Evolutionary conservation across 306 rosid species (phyloP).

Genomic region (Castanea sativa): DNA sequence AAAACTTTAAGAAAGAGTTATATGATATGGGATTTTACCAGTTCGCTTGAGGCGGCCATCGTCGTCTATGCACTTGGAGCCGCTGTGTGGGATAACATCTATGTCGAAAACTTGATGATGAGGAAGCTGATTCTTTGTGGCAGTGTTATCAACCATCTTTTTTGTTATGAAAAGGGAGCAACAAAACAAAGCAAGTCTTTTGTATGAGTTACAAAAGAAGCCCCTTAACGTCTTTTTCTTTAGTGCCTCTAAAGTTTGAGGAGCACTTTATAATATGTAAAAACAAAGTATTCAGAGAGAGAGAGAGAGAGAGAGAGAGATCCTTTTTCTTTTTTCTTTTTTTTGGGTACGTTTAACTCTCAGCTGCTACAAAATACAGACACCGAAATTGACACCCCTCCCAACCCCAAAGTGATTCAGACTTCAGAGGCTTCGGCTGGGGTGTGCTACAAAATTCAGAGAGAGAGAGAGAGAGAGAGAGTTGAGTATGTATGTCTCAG

Average conservation of each 20-base stretch:
- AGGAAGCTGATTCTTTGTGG: conserved; percentile 26
- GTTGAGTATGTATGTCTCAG: not conserved
- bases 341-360: not conserved
- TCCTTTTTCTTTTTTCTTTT: not conserved
- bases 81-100: conserved; percentile 41
- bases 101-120: conserved; percentile 48
- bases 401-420: not conserved
- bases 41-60: conserved; percentile 86
- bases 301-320: not conserved
- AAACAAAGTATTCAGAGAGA: not conserved
- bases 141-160: conserved; percentile 52
- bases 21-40: conserved; percentile 31
- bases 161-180: not conserved
- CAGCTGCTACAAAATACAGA: not conserved
- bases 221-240: not conserved
- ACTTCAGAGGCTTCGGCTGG: not conserved
- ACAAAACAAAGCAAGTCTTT: conserved; percentile 5
- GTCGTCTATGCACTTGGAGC: conserved; percentile 68
- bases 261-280: not conserved
- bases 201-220: not conserved
- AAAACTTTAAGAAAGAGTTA: not conserved
- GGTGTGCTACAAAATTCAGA: not conserved
- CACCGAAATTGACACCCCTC: conserved; percentile 13
- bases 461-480: not conserved
- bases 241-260: not conserved